Evolutionary conservation across 2,329 filamentous ascomycete species (phyloP).

Genomic region (Colletotrichum eleusines): DNA sequence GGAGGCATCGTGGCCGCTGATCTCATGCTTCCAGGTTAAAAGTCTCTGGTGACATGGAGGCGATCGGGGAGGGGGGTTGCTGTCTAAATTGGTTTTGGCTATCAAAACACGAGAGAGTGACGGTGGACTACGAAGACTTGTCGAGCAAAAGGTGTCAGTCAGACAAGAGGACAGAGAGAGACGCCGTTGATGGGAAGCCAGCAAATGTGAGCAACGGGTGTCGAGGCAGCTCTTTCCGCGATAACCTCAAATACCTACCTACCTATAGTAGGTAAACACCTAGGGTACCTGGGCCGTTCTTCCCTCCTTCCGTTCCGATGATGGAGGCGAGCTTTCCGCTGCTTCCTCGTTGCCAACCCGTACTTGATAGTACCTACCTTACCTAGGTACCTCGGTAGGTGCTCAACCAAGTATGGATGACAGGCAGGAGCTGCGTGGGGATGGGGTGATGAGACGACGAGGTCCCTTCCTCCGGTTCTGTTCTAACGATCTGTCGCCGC

Average conservation of each 20-base stretch:
- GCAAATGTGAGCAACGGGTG: neutral
- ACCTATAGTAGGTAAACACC: too few species aligned
- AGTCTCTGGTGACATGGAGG: neutral
- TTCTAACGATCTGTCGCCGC: too few species aligned
- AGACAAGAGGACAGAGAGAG: too few species aligned
- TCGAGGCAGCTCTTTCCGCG: neutral
- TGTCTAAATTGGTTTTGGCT: neutral
- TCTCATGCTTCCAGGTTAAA: neutral
- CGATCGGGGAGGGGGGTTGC: neutral
- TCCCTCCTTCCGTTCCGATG: neutral
- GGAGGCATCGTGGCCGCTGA: constrained; percentile 4
- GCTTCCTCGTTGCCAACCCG: too few species aligned
- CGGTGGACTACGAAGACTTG: neutral
- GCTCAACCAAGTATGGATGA: too few species aligned
- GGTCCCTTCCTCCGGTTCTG: neutral
- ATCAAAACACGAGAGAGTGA: too few species aligned
- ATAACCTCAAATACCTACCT: too few species aligned
- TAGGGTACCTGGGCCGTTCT: neutral
- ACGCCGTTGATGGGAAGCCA: rapidly evolving
- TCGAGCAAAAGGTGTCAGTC: neutral
- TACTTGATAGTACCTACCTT: too few species aligned
- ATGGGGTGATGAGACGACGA: neutral
- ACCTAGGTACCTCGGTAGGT: too few species aligned
- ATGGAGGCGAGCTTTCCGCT: too few species aligned
- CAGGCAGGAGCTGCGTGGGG: too few species aligned